Evolutionary conservation across 2,329 filamentous ascomycete genomes (phyloP), one percentile per base, ranked within the genome.

Genomic region (Lachnellula arida): DNA sequence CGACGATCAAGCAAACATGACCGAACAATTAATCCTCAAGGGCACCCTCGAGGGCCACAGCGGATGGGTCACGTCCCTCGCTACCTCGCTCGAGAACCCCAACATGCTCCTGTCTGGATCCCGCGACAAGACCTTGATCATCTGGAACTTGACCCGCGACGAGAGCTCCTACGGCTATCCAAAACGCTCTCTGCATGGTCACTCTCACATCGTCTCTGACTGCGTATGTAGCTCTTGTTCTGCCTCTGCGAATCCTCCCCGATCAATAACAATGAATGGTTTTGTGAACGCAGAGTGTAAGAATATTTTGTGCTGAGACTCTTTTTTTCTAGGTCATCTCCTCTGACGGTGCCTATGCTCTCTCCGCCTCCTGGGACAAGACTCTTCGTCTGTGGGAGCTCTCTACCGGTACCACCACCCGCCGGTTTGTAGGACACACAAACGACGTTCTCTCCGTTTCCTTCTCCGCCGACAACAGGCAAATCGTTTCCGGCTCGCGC

Each of bases 191-290:
- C 91, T 99, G 70, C 88, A 95, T 81, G 94, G 94, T 74, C 94
- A 99, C 86, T 97, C 92, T 66, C 94, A 99, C 88, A 99, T 99
- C 78, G 92, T 99, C 76, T 97, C 94, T 78, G 94, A 99, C 88
- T 97, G 94, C 81, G 94, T 96, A 94, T 72, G 90, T 89, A 74
- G 64, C 15, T 40, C 37, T 40, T 40, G 15, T n/a, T 9, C 15
- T 17, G 5, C 37, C 17, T 60, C 46, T 43, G 32, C 59, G 56
- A 59, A 57, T 37, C 51, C 48, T 49, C 25, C 50, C n/a, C 35
- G 40, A 40, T 42, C 39, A 51, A 42, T 58, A 35, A 51, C 55
- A 32, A 32, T 11, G 28, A 32, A 32, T 32, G 28, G 2, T 12
- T 32, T 62, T 59, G 52, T 46, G 49, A 58, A 34, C 57, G 55